Conservation (phyloP, 805 yeast genomes). For the Candida cerambycidarum region DNA sequence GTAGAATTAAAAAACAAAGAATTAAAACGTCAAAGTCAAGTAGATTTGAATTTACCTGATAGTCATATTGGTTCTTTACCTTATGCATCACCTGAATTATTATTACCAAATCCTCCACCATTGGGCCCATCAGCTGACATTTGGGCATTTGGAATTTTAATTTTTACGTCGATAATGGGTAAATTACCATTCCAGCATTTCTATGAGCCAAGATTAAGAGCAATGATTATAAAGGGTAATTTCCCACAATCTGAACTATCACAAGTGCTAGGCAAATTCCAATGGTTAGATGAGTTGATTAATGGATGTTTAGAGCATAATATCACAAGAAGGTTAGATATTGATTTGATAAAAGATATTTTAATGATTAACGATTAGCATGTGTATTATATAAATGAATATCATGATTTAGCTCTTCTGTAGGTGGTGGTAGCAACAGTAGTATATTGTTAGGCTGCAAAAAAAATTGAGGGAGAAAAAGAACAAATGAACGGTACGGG, state of each 20-base stretch:
- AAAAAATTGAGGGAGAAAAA: background rate
- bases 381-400: conserved; percentile 1
- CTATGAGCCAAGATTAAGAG: conserved; percentile 76
- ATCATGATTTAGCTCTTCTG: too few species aligned
- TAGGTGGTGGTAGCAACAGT: too few species aligned
- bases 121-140: conserved; percentile 72
- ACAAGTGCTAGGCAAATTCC: conserved; percentile 18
- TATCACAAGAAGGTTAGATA: conserved; percentile 50
- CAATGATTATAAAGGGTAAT: conserved; percentile 67
- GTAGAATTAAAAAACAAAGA: conserved; percentile 17
- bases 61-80: conserved; percentile 86
- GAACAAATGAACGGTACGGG: conserved; percentile 74
- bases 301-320: conserved; percentile 55
- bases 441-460: too few species aligned
- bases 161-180: conserved; percentile 72
- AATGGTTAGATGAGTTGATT: conserved; percentile 38
- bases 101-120: conserved; percentile 60
- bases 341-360: conserved; percentile 34
- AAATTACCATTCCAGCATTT: conserved; percentile 79
- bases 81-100: conserved; percentile 86
- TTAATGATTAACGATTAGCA: conserved; percentile 14
- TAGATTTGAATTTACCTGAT: conserved; percentile 52
- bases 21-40: conserved; percentile 18
- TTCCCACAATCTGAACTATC: conserved; percentile 49
- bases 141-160: conserved; percentile 87